Conservation (phyloP, 2,329 filamentous ascomycete genomes). For the Fusarium sp. region DNA sequence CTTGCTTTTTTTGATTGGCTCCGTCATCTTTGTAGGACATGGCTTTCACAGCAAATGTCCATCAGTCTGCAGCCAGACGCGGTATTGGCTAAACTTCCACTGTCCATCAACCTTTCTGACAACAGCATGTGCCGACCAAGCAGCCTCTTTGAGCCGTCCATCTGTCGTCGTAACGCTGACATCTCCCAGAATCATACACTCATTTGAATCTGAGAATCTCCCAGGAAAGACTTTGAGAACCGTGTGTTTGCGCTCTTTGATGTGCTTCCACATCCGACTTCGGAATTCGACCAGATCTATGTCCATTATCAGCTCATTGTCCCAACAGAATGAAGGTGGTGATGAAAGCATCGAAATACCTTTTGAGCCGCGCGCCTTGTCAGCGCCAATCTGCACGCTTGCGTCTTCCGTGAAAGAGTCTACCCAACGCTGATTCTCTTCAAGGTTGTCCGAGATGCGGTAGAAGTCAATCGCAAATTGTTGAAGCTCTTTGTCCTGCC, state of each 20-base stretch:
- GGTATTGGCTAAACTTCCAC: conserved; percentile 48
- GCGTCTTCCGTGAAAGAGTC: conserved; percentile 54
- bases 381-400: conserved; percentile 53
- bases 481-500: conserved; percentile 46
- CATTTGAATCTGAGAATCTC: conserved; percentile 41
- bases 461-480: conserved; percentile 57
- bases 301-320: conserved; percentile 1
- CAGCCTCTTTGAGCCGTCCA: conserved; percentile 37
- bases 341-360: conserved; percentile 34
- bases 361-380: conserved; percentile 49
- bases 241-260: conserved; percentile 52
- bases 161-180: conserved; percentile 42
- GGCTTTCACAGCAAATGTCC: conserved; percentile 18
- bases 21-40: neutral
- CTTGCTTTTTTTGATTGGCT: neutral
- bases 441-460: conserved; percentile 52
- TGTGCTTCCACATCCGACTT: conserved; percentile 54
- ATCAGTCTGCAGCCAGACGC: conserved; percentile 46
- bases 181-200: conserved; percentile 46
- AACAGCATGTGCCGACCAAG: conserved; percentile 47
- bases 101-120: conserved; percentile 42
- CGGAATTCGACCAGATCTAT: conserved; percentile 54
- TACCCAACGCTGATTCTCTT: conserved; percentile 55
- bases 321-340: neutral
- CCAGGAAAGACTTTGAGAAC: conserved; percentile 55